Evolutionary conservation across 139 green algal genomes (phyloP), one percentile per base, ranked within the genome.

Genomic region (Yamagishiella unicocca): DNA sequence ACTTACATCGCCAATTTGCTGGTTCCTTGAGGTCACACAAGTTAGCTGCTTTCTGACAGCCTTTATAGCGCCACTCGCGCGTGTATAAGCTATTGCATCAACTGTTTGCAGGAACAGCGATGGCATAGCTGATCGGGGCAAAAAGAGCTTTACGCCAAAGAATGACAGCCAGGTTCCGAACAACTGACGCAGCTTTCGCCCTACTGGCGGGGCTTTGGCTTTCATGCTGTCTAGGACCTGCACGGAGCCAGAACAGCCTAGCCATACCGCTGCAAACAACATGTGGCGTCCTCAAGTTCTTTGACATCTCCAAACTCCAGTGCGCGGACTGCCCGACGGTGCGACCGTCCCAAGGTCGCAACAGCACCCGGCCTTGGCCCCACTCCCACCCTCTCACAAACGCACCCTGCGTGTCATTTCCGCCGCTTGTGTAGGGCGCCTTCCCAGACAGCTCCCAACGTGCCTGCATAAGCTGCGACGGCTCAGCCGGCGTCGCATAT

Each of bases 381-480:
- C 50, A 58, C 12, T 58, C 17, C 12, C 50, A 58, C 12, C 50
- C 12, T 25, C 17, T 58, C 17, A 17, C 50, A 58, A 53, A n/a
- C n/a, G n/a, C n/a, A n/a, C n/a, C n/a, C n/a, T 21, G 35, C 35
- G 29, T 27, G n/a, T 21, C 6, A 2, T 35, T 50, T 50, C 17
- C 33, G 67, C 1, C 4, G 43, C 2, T 2, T 22, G 1, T 14
- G 72, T 50, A 77, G 45, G 84, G 87, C 12, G 76, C 62, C 29
- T 89, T 87, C 54, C 84, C 90, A 33, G 29, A 77, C 38, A 38
- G 43, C n/a, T 77, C 85, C 64, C 43, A 84, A 64, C 83, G 82
- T 27, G 64, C 38, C 43, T 93, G 90, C 50, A 40, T 89, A 19
- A 64, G 54, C 17, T 93, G 90, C 38, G 87, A 91, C 54, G 17